Percentiles rank a stretch among this genome's conserved stretches.
phyloP scores from a whole-genome alignment of 345 rosid species.

The Hirschfeldia incana region DNA sequence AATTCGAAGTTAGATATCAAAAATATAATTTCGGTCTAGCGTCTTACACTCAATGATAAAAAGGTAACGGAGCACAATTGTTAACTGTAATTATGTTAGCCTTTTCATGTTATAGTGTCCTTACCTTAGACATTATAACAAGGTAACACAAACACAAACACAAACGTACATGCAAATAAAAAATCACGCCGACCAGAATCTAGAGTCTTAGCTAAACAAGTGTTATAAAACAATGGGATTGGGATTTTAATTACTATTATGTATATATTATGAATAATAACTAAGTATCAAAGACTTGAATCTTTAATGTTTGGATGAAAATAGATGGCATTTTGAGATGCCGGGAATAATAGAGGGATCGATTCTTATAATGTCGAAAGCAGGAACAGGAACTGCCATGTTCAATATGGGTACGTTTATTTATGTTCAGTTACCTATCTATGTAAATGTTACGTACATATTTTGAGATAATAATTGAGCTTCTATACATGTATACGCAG shows the following conservation, averaged over 20 bases:
- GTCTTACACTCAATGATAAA: neutral
- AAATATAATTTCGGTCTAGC: neutral
- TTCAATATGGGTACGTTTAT: slow-evolving; percentile 73
- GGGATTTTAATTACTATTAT: neutral
- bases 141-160: neutral
- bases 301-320: neutral
- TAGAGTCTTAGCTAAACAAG: neutral
- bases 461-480: neutral
- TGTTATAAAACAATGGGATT: neutral
- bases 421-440: neutral
- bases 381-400: slow-evolving; percentile 95
- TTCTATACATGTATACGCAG: slow-evolving; percentile 37
- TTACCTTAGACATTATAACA: neutral
- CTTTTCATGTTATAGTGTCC: neutral
- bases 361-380: slow-evolving; percentile 71
- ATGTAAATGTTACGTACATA: neutral
- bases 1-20: neutral
- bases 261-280: neutral
- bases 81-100: neutral
- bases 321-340: slow-evolving; percentile 80
- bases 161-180: slow-evolving; percentile 1
- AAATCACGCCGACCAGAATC: neutral
- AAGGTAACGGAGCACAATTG: neutral
- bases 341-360: slow-evolving; percentile 80
- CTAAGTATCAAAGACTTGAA: neutral